phyloP scores from a whole-genome alignment of 2,329 filamentous ascomycete genomes.

The Cadophora gregata region DNA sequence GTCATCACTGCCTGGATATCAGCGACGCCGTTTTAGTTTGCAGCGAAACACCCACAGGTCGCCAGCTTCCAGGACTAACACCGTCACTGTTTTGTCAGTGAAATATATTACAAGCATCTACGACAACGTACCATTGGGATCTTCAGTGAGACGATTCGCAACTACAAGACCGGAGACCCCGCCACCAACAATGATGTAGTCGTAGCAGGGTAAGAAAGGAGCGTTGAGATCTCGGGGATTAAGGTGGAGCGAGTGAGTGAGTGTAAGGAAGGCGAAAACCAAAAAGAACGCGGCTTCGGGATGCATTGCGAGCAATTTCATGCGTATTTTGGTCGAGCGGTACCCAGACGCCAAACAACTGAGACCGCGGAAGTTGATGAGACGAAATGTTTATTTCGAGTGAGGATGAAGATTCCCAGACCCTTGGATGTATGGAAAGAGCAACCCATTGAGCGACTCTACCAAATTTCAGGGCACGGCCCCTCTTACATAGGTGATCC shows the following conservation, averaged over 20 bases:
- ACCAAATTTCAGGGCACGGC: background rate
- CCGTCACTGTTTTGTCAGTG: constrained; percentile 35
- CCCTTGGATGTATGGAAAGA: background rate
- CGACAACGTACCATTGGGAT: constrained; percentile 29
- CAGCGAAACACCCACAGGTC: constrained; percentile 27
- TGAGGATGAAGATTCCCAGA: background rate
- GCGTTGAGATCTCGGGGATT: constrained; percentile 33
- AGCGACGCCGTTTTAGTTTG: background rate
- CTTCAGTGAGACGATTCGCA: constrained; percentile 51
- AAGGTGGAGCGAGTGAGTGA: constrained; percentile 28
- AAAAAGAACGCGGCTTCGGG: constrained; percentile 5
- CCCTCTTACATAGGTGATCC: no score
- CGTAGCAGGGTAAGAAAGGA: constrained; percentile 42
- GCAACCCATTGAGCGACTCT: background rate
- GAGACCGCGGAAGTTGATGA: background rate
- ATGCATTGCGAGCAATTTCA: constrained; percentile 9
- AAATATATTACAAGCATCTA: background rate
- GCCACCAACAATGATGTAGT: constrained; percentile 53
- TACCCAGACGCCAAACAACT: background rate
- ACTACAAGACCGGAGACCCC: constrained; percentile 54
- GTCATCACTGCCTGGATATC: constrained; percentile 31
- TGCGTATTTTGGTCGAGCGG: background rate
- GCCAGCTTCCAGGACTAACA: constrained; percentile 39
- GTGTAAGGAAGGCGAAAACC: constrained; percentile 15
- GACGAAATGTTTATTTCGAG: background rate